Evolutionary conservation across 768 basidiomycete species (phyloP), one percentile per base, ranked within the genome.

Genomic region (Mycena crocata): DNA sequence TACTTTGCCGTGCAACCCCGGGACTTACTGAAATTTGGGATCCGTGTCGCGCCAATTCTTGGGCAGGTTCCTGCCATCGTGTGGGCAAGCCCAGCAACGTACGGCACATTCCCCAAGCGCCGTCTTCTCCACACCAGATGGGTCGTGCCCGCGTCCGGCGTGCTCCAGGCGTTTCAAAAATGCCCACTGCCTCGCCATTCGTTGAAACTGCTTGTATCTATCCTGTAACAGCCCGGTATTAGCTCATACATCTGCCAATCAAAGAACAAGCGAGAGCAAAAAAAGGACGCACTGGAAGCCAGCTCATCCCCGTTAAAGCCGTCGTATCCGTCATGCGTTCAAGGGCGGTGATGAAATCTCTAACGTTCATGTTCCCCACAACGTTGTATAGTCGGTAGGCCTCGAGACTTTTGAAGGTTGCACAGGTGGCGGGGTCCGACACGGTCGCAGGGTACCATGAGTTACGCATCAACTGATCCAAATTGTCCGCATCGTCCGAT

Each of bases 21-120:
- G n/a, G 10, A 60, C 39, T 58, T 28, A 32, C 40, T 46, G 23
- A 26, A 32, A 39, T 28, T 44, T 42, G 1, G 31, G 7, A 28
- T 51, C 42, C n/a, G 56, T 35, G 6, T 49, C 14, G 31, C 28
- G 35, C 71, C 71, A 72, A 28, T 62, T 54, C 12, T 50, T n/a
- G 5, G 73, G 73, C 3, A 74, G 26, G 54, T 74, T 74, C 15
- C 61, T 42, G 1, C 55, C 57, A 19, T 46, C 35, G 14, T 64
- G 64, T 1, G 72, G 73, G 35, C 73, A 74, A 5, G 73, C 67
- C 59, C 72, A 73, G 46, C 73, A 74, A 17, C 31, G 7, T 6
- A 74, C 69, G 6, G 65, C 70, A 10, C 39, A 24, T 32, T 64
- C 67, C 3, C 67, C 52, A 9, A 40, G 56, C 34, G 35, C 39